These are phyloP conservation scores for Mycosphaerella arachidis DNA, from an alignment of 2,329 filamentous ascomycete species.

Conservation along the genomic window DNA sequence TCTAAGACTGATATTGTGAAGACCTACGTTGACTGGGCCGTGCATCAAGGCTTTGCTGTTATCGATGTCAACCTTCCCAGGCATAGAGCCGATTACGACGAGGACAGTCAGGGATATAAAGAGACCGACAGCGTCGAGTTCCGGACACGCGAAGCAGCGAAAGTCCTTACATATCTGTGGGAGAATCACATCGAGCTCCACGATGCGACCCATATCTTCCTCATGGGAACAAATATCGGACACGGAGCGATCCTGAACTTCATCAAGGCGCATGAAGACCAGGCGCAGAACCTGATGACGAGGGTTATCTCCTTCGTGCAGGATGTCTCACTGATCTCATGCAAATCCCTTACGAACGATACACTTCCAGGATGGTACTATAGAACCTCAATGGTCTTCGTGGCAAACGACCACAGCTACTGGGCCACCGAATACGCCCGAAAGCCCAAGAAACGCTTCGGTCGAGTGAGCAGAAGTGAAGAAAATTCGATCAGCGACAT, in stretches of 20 bases:
- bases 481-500: constrained; percentile 51
- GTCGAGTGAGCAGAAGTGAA: constrained; percentile 46
- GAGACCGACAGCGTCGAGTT: constrained; percentile 46
- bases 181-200: constrained; percentile 88
- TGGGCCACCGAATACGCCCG: constrained; percentile 61
- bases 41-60: constrained; percentile 70
- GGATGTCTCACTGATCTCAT: constrained; percentile 66
- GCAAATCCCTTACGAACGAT: constrained; percentile 62
- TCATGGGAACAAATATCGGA: constrained; percentile 86
- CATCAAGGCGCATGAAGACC: constrained; percentile 62
- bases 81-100: constrained; percentile 58
- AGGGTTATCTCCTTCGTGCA: constrained; percentile 79
- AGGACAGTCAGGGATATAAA: constrained; percentile 35
- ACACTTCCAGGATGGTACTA: constrained; percentile 82
- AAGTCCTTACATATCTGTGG: constrained; percentile 84
- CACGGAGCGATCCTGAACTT: constrained; percentile 80
- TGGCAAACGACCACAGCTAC: constrained; percentile 68
- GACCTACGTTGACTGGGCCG: constrained; percentile 79
- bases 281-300: constrained; percentile 62
- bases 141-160: constrained; percentile 51
- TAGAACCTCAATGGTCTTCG: constrained; percentile 72
- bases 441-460: constrained; percentile 56
- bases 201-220: constrained; percentile 67
- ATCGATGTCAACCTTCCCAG: constrained; percentile 90
- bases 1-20: constrained; percentile 72